Base-by-base conservation (phyloP, 78 protist genomes). In the Pelomyxa schiedti region DNA sequence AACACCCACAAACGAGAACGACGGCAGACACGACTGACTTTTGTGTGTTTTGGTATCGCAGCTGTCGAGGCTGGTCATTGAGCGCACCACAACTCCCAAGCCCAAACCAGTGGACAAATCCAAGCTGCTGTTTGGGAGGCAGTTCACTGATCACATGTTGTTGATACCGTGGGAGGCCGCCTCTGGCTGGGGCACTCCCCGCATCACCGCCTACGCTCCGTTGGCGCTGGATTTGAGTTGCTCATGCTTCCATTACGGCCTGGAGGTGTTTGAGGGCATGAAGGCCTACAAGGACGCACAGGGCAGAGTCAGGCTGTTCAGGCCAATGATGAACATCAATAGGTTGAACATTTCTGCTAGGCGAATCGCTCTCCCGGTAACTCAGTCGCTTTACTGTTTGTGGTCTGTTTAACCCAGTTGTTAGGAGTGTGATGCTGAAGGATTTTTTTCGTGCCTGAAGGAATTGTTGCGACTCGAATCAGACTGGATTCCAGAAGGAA, bases 211-310 rank as follows among this genome's bases (percentile, higher is more conserved):
- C 1, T 91, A 86, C 71, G 88, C 77, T 74, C 74, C 84, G 63
- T 68, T 97, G 24, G 22, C 76, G 26, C 16, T 97, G 64, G 80
- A 84, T 39, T 97, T 98, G 7, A 89, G 94, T 1, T 37, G 90
- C 28, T 68, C 84, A 6, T 74, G 77, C 3, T 79, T 97, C 22
- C 99, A 97, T 74, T 95, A 97, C 85, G 98, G 90, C 24, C 63
- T 92, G 24, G 87, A 87, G 76, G 83, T 81, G n/a, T 97, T 97
- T 72, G 99, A 97, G 74, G 99, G 99, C 41, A 75, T 95, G 93
- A 95, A 95, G 87, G 97, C 98, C 22, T 95, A 91, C 88, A 81
- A 73, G 58, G 88, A 79, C 29, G 38, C 4, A 30, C 47, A 82
- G 9, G 92, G 80, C 66, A 53, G 63, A 0, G 69, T 90, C 24